Conservation (phyloP, 352 stramenopile genomes). For the Paralagenidium karlingii region DNA sequence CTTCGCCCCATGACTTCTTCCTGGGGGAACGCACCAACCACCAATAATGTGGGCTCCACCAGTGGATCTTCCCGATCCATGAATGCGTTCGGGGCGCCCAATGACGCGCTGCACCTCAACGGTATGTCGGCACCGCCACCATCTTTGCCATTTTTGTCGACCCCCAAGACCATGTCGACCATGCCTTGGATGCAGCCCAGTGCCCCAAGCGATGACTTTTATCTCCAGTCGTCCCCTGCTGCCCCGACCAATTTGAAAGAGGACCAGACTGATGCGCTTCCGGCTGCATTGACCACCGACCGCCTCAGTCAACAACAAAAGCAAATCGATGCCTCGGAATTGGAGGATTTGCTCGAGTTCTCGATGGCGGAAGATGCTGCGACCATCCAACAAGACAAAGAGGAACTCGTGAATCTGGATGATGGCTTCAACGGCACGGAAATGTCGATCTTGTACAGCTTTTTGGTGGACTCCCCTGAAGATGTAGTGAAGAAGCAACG, state of each 20-base stretch:
- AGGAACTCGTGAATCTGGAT: conserved; percentile 59
- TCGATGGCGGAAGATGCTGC: conserved; percentile 50
- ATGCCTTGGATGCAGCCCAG: conserved; percentile 30
- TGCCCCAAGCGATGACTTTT: no score
- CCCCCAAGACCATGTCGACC: conserved; percentile 38
- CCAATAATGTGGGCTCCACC: no score
- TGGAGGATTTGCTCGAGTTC: conserved; percentile 67
- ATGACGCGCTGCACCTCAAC: conserved; percentile 46
- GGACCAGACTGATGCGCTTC: no score
- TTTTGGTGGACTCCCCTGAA: conserved; percentile 62
- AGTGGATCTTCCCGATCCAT: no score
- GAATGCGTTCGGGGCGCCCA: conserved; percentile 8
- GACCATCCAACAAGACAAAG: conserved; percentile 49
- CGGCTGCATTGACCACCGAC: no score
- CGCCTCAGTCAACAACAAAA: no score
- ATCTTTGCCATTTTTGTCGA: conserved; percentile 55
- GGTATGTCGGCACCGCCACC: conserved; percentile 44
- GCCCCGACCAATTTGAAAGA: no score
- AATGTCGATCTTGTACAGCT: conserved; percentile 82
- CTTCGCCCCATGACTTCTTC: no score
- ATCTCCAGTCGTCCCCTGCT: no score
- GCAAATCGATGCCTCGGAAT: conserved; percentile 52
- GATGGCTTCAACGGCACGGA: conserved; percentile 76
- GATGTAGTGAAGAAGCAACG: conserved; percentile 33
- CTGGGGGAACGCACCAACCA: no score